A percentile compares a stretch with the other conserved stretches of the same genome.
These are phyloP conservation scores for Ogataea kodamae DNA, from an alignment of 805 yeast genomes.

Conservation along the genomic window DNA sequence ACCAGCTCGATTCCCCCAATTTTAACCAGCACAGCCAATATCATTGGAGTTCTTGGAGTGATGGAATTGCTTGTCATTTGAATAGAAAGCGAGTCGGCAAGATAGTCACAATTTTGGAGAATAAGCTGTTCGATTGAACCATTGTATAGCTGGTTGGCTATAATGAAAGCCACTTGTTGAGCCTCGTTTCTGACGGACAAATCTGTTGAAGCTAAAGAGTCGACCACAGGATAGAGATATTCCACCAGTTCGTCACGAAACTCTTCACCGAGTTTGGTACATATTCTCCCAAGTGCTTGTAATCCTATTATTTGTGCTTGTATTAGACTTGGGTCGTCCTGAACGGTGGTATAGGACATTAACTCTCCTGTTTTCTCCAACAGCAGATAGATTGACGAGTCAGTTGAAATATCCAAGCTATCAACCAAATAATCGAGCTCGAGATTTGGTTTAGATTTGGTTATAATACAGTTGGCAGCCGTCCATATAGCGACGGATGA, in stretches of 20 bases:
- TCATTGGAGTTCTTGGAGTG: slow-evolving; percentile 68
- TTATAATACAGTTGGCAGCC: slow-evolving; percentile 1
- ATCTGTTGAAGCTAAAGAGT: slow-evolving; percentile 59
- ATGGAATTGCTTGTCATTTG: slow-evolving; percentile 66
- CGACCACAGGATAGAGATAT: slow-evolving; percentile 66
- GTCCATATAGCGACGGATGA: slow-evolving; percentile 6
- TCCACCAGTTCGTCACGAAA: slow-evolving; percentile 64
- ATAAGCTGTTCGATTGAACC: slow-evolving; percentile 58
- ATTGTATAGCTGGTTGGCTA: slow-evolving; percentile 49
- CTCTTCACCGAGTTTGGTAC: slow-evolving; percentile 32
- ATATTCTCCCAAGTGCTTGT: slow-evolving; percentile 38
- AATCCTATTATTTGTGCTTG: slow-evolving; percentile 36
- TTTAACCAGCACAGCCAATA: slow-evolving; percentile 64
- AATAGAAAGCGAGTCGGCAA: slow-evolving; percentile 73
- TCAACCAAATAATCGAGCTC: slow-evolving; percentile 1
- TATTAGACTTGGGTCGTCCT: slow-evolving; percentile 7
- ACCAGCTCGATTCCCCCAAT: slow-evolving; percentile 68
- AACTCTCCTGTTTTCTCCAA: slow-evolving; percentile 42
- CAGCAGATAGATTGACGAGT: slow-evolving; percentile 23
- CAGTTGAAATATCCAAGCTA: slow-evolving; percentile 9
- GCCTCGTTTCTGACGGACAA: slow-evolving; percentile 48
- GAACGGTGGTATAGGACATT: slow-evolving; percentile 35
- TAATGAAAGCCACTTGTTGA: slow-evolving; percentile 44
- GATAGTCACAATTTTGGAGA: slow-evolving; percentile 69
- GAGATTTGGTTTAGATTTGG: neutral